A percentile compares a stretch with the other conserved stretches of the same genome.
Conservation (phyloP, 2,329 filamentous ascomycete genomes). For the Colletotrichum simmondsii region DNA sequence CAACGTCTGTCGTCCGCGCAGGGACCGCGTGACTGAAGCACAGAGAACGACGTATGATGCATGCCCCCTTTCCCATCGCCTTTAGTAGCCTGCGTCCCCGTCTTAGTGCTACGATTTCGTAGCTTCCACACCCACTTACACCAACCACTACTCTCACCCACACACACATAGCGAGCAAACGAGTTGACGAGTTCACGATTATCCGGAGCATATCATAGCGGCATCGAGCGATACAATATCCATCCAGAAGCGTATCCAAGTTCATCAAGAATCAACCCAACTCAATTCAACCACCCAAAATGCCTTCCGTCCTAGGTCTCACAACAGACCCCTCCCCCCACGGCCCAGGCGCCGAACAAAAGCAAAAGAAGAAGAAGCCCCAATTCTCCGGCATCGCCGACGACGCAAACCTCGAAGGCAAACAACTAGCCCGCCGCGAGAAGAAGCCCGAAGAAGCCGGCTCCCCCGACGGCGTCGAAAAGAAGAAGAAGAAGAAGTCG, state of each 20-base stretch:
- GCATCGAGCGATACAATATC: neutral
- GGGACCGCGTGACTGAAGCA: conserved; percentile 28
- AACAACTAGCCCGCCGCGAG: conserved; percentile 30
- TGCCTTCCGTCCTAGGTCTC: conserved; percentile 47
- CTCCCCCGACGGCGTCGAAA: conserved; percentile 7
- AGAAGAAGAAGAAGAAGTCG: conserved; percentile 26
- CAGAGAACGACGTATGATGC: conserved; percentile 25
- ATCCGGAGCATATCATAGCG: neutral
- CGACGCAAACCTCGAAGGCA: conserved; percentile 9
- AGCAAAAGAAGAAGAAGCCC: conserved; percentile 33
- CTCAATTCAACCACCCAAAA: conserved; percentile 16
- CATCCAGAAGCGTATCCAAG: neutral
- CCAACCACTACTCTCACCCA: neutral
- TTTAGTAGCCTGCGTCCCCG: neutral
- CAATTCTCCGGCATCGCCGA: conserved; percentile 3
- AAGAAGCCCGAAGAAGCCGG: neutral
- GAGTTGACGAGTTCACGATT: neutral
- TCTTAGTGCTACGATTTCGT: neutral
- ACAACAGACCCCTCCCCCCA: conserved; percentile 42
- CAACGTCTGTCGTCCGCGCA: conserved; percentile 18
- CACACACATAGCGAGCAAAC: neutral
- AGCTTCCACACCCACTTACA: neutral
- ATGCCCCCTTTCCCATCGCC: neutral
- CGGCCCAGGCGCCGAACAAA: conserved; percentile 28
- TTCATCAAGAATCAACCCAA: neutral